A percentile compares a stretch with the other conserved stretches of the same genome.
These are phyloP conservation scores for Cercospora zeina DNA, from an alignment of 2,329 filamentous ascomycete genomes.

Conservation along the genomic window DNA sequence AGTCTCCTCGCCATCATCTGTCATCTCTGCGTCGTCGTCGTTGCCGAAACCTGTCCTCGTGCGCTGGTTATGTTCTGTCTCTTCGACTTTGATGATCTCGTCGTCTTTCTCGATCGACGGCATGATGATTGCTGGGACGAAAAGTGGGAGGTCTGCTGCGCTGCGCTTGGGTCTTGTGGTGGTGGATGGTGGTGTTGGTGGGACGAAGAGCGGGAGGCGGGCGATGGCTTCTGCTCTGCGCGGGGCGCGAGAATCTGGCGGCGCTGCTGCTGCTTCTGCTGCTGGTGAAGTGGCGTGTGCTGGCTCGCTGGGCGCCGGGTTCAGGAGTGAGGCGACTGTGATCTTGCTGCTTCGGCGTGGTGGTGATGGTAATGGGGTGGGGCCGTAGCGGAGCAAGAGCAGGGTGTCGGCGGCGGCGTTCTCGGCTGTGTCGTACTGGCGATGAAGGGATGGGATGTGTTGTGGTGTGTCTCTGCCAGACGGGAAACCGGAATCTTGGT, in stretches of 20 bases:
- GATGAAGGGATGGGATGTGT: not conserved
- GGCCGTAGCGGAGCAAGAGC: conserved; percentile 1
- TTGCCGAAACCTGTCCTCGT: not conserved
- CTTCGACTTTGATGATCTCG: not conserved
- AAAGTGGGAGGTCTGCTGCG: conserved; percentile 1
- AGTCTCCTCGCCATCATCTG: conserved; percentile 2
- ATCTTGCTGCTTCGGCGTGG: conserved; percentile 4
- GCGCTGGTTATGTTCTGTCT: not conserved
- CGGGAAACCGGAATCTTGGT: not conserved
- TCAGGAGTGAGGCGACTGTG: conserved; percentile 9
- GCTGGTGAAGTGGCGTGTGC: not conserved
- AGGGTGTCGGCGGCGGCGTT: not conserved
- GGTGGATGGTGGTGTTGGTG: not conserved
- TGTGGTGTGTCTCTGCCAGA: not conserved
- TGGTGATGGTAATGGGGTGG: not conserved
- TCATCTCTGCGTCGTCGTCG: not conserved
- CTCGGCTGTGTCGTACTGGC: not conserved
- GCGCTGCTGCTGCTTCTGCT: no score
- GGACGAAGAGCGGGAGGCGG: not conserved
- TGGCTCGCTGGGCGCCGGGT: not conserved
- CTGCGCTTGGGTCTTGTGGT: not conserved
- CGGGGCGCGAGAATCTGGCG: not conserved
- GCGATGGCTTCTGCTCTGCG: not conserved
- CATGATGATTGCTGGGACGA: not conserved
- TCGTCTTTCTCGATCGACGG: conserved; percentile 3